Evolutionary conservation across 2,329 filamentous ascomycete genomes (phyloP), one percentile per base, ranked within the genome.

Genomic region (Bipolaris zeicola): DNA sequence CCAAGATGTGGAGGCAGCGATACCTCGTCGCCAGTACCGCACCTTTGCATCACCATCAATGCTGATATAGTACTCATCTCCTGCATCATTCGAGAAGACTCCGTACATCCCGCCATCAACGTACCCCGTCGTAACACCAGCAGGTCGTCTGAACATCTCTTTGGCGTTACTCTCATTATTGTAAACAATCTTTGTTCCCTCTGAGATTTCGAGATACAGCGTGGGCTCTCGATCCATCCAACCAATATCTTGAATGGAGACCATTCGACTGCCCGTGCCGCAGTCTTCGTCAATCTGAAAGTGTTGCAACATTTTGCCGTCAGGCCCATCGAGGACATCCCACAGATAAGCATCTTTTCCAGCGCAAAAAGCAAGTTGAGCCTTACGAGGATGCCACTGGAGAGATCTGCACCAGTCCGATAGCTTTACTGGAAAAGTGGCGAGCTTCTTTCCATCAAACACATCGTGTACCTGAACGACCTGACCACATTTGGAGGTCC

Each of bases 31-130:
- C 64, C 65, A 72, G 39, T 65, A 72, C 38, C 67, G 59, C 6
- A 64, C 62, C 13, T 63, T 66, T 1, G 54, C 57, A 57, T 72
- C 70, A 10, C 67, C 65, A 56, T 71, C 61, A 7, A 68, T 52
- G 33, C 55, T 68, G 3, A 71, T n/a, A 49, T 71, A 72, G 3
- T 54, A 50, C 18, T 63, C 55, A 1, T 55, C 33, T 6, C 48
- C 55, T 4, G 57, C 50, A n/a, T 52, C 50, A 7, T 58, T 38
- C 20, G 45, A 36, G 5, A 64, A 45, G 3, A 65, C 24, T 1
- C 55, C 61, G 48, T 69, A 64, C 22, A 72, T 61, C 1, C 60
- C 48, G 6, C 48, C n/a, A 11, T 37, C 22, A 6, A 63, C 52
- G 31, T 52, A 63, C 2, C 44, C 42, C 26, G 34, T 49, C 3